phyloP scores from a whole-genome alignment of 768 basidiomycete genomes.

The Aureoboletus auriporus region DNA sequence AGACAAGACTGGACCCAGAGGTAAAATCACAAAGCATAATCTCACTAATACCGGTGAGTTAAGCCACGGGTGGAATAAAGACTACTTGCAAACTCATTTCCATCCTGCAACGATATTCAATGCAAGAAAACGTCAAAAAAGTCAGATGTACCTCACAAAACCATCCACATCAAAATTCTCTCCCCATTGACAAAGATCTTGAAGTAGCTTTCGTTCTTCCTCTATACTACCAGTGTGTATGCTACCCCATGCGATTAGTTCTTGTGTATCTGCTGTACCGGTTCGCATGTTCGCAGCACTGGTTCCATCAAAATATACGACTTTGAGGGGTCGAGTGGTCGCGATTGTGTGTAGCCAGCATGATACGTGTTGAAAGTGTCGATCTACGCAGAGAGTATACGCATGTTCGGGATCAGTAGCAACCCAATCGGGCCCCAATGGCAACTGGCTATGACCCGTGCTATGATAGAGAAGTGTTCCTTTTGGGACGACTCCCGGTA shows the following conservation, averaged over 20 bases:
- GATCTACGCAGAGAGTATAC: conserved; percentile 33
- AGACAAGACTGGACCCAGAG: not conserved
- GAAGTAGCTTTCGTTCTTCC: not conserved
- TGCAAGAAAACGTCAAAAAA: not conserved
- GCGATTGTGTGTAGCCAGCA: conserved; percentile 17
- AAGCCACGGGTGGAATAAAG: not conserved
- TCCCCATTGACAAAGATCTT: conserved; percentile 42
- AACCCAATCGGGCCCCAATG: conserved; percentile 30
- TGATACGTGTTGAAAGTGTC: too few relatives aligned
- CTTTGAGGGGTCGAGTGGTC: conserved; percentile 33
- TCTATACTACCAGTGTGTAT: not conserved
- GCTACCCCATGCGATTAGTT: conserved; percentile 34
- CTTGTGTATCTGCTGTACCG: conserved; percentile 46
- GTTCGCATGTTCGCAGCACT: conserved; percentile 36
- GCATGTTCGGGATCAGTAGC: conserved; percentile 37
- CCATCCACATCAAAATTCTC: conserved; percentile 40
- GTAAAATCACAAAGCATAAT: not conserved
- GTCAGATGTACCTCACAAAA: conserved; percentile 40
- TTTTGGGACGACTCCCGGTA: conserved; percentile 31
- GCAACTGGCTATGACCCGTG: conserved; percentile 14
- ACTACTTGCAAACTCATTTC: conserved; percentile 31
- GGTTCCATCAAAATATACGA: conserved; percentile 51
- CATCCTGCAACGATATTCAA: conserved; percentile 16
- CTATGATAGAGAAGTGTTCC: conserved; percentile 38
- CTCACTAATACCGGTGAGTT: not conserved